Percentiles rank a stretch among this genome's conserved stretches.
phyloP scores from a whole-genome alignment of 2,329 filamentous ascomycete genomes.

The Trichoderma sp. region DNA sequence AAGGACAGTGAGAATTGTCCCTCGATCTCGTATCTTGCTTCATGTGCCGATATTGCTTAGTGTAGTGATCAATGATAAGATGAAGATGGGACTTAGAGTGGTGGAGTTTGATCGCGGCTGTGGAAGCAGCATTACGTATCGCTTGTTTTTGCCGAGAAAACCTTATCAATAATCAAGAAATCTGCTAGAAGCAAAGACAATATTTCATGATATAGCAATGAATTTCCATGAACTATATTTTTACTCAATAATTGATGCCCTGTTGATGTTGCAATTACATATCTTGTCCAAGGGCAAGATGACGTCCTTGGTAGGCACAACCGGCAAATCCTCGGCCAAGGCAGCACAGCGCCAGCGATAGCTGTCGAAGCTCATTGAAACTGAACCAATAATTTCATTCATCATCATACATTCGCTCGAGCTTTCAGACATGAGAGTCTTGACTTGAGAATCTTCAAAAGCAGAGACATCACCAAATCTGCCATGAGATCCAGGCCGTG shows the following conservation, averaged over 20 bases:
- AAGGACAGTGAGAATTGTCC: background rate
- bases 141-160: background rate
- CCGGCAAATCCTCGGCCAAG: background rate
- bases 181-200: fast-evolving
- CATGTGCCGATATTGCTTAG: background rate
- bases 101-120: background rate
- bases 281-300: background rate
- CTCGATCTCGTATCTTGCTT: background rate
- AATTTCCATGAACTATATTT: background rate
- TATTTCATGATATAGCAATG: background rate
- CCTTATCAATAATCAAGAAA: too few relatives aligned
- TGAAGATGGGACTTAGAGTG: background rate
- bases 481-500: background rate
- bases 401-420: background rate
- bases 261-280: background rate
- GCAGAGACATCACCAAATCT: background rate
- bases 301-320: background rate
- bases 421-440: background rate
- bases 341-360: background rate
- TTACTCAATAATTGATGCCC: background rate
- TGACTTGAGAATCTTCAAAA: background rate
- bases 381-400: background rate
- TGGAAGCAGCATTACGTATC: background rate
- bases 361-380: background rate
- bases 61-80: background rate